These are phyloP conservation scores for Phytopythium chamaehyphon DNA, from an alignment of 352 stramenopile species.

Conservation along the genomic window DNA sequence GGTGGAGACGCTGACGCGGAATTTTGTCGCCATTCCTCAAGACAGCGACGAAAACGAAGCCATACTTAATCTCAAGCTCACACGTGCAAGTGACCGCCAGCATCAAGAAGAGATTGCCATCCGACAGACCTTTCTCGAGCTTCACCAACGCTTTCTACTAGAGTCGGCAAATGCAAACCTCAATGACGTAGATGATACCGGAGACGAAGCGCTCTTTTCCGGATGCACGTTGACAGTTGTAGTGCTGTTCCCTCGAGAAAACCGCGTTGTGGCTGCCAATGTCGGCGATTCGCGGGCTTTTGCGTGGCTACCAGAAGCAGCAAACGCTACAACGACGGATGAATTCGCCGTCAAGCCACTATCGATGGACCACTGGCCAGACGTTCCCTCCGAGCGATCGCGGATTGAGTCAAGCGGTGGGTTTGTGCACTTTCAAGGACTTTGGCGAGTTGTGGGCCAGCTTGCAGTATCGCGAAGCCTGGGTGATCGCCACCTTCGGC, in stretches of 20 bases:
- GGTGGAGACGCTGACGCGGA: constrained; percentile 20
- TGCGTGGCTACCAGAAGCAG: constrained; percentile 36
- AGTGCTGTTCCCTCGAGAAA: constrained; percentile 52
- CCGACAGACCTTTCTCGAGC: constrained; percentile 67
- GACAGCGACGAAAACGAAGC: constrained; percentile 1
- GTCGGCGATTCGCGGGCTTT: constrained; percentile 86
- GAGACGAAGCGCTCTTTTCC: constrained; percentile 48
- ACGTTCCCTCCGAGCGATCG: constrained; percentile 35
- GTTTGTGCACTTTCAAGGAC: constrained; percentile 61
- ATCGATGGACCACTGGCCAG: constrained; percentile 63
- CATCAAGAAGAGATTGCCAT: constrained; percentile 53
- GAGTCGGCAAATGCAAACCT: constrained; percentile 14
- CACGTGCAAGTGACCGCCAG: constrained; percentile 12
- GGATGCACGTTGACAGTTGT: constrained; percentile 80
- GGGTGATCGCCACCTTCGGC: constrained; percentile 84
- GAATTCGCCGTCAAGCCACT: constrained; percentile 19
- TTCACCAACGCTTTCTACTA: constrained; percentile 53
- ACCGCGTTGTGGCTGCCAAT: constrained; percentile 64
- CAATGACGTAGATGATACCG: constrained; percentile 2
- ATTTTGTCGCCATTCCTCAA: constrained; percentile 25
- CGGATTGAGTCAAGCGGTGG: constrained; percentile 77
- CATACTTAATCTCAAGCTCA: background rate
- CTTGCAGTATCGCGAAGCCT: constrained; percentile 91
- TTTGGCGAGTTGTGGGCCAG: constrained; percentile 87
- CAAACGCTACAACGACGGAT: background rate